Base-by-base conservation (phyloP, 2,329 filamentous ascomycete species). In the Cercospora sp. region DNA sequence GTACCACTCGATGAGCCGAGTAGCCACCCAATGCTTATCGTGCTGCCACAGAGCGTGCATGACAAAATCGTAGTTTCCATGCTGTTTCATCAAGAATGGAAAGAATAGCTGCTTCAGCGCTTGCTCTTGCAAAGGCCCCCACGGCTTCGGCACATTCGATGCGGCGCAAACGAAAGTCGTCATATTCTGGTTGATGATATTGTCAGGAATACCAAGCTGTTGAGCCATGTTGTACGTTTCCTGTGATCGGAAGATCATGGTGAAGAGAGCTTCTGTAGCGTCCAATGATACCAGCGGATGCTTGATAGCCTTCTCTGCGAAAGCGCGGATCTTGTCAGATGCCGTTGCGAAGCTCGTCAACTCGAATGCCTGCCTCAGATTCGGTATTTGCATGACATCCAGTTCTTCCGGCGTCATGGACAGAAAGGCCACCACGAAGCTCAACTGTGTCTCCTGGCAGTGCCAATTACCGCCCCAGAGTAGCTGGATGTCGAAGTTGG, bases 11-110 rank as follows among this genome's bases (percentile, higher is more conserved):
- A 94, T 88, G 36, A 99, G 87, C 67, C 91, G 89, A 71, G 90
- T 87, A 9, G 90, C 90, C 16, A 98, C 91, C 91, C 93, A 98
- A 20, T 90, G 86, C 72, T 90, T 91, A 77, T 98, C 93, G 77
- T 95, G 93, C 73, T 91, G 90, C 94, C 94, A 98, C 5, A 97
- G 82, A 67, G 93, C 94, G 76, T 97, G 90, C 66, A 99, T 86
- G 13, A 97, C 94, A 70, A 97, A 96, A 72, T 94, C 90, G 77
- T 92, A 91, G 65, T 94, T 88, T 4, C 89, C 86, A 10, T 93
- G 89, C 65, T 89, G 87, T 79, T 94, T 94, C 75, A 89, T 87
- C 30, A 97, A 84, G 77, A 96, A 97, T 10, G 91, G 91, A 62
- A 92, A 89, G 74, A 97, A 94, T 1, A 94, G 83, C 13, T 91